Conservation (phyloP, 225 moss, liverwort and hornwort species). For the Bryum argenteum region DNA sequence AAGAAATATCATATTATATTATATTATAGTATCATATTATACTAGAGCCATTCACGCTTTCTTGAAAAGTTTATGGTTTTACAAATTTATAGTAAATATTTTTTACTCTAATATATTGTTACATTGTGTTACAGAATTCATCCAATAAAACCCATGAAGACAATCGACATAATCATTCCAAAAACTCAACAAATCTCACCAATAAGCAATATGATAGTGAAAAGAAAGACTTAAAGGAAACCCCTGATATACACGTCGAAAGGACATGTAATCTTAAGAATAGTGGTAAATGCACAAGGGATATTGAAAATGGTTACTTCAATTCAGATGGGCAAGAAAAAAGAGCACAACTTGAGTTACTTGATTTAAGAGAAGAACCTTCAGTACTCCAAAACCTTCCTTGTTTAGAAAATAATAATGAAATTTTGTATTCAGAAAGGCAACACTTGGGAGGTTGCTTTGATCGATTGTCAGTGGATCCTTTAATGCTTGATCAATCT, state of each 20-base stretch:
- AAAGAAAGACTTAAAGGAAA: conserved; percentile 28
- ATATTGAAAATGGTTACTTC: conserved; percentile 38
- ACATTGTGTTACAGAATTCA: neutral
- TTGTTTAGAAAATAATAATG: conserved; percentile 28
- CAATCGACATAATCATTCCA: conserved; percentile 35
- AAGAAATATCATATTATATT: neutral
- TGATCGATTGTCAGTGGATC: conserved; percentile 58
- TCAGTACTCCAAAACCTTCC: conserved; percentile 45
- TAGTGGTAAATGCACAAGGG: conserved; percentile 40
- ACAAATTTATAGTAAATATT: neutral
- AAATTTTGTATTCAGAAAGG: conserved; percentile 45
- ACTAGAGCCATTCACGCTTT: neutral
- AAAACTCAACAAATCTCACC: conserved; percentile 8
- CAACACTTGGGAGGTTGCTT: conserved; percentile 44
- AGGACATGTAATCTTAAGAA: conserved; percentile 30
- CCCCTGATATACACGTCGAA: conserved; percentile 28
- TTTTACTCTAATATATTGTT: neutral
- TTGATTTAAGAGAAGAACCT: conserved; percentile 46
- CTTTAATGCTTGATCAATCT: conserved; percentile 66
- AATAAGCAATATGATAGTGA: conserved; percentile 25
- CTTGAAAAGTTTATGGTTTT: neutral
- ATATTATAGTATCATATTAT: no score
- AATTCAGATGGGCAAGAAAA: conserved; percentile 42
- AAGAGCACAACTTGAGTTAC: conserved; percentile 40
- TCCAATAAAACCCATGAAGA: conserved; percentile 42